Conservation (phyloP, 345 rosid genomes). For the Microthlaspi erraticum region DNA sequence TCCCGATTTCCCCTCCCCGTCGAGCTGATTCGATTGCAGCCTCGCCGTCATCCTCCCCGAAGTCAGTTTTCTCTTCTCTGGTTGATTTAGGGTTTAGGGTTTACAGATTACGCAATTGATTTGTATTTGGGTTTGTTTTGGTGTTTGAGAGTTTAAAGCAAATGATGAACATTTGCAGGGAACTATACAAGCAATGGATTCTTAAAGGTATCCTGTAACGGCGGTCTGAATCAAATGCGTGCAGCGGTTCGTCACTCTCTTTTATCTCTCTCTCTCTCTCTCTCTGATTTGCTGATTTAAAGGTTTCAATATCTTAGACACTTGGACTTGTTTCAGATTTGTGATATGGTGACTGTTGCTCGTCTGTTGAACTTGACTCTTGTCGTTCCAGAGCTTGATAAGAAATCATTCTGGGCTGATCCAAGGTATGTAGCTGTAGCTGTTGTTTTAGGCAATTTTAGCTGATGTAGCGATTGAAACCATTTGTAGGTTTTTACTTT, state of each 20-base stretch:
- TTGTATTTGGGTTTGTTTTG: not conserved
- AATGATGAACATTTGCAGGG: constrained; percentile 50
- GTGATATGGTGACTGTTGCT: constrained; percentile 89
- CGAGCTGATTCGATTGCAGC: constrained; percentile 44
- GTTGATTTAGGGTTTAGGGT: not conserved
- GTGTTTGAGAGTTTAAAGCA: constrained; percentile 16
- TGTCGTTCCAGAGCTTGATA: constrained; percentile 96
- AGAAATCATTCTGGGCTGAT: constrained; percentile 96
- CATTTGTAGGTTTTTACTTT: constrained; percentile 26
- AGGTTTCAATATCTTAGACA: not conserved
- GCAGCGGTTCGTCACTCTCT: constrained; percentile 64
- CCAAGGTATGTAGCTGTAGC: constrained; percentile 57
- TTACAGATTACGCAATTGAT: not conserved
- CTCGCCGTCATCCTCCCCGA: constrained; percentile 53
- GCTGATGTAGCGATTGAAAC: not conserved
- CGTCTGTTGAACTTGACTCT: constrained; percentile 87
- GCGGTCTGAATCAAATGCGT: constrained; percentile 97
- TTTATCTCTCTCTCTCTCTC: not conserved
- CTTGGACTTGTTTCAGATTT: constrained; percentile 58
- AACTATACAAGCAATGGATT: constrained; percentile 79
- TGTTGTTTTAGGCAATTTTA: not conserved
- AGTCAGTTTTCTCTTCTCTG: constrained; percentile 49
- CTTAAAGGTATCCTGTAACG: constrained; percentile 82
- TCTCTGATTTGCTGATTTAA: not conserved
- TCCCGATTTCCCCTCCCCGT: constrained; percentile 46